A percentile compares a stretch with the other conserved stretches of the same genome.
These are phyloP conservation scores for Candida adriatica DNA, from an alignment of 805 yeast genomes.

Conservation along the genomic window DNA sequence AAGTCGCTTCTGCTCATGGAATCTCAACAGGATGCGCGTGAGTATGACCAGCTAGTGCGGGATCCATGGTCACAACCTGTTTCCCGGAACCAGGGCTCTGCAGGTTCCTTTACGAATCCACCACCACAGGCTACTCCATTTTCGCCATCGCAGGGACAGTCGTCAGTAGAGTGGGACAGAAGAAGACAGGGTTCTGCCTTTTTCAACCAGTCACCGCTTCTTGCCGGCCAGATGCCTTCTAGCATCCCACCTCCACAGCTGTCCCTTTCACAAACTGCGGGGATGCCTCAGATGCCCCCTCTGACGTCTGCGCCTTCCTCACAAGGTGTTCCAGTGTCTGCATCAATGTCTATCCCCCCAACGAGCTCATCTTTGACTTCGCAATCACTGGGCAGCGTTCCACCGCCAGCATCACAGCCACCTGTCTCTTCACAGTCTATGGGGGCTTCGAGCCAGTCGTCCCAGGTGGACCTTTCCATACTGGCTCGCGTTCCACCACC, in stretches of 20 bases:
- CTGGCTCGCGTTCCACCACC: slow-evolving; percentile 82
- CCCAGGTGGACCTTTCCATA: slow-evolving; percentile 58
- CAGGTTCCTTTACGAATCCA: not conserved
- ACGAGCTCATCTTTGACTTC: not conserved
- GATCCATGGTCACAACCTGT: slow-evolving; percentile 33
- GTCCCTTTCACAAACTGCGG: slow-evolving; percentile 12
- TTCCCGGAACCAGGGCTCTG: slow-evolving; percentile 3
- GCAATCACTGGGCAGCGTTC: slow-evolving; percentile 4
- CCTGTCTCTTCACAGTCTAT: slow-evolving; percentile 2
- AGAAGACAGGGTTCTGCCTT: slow-evolving; percentile 50
- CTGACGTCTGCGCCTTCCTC: not conserved
- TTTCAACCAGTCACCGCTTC: slow-evolving; percentile 30
- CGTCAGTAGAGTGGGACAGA: slow-evolving; percentile 39
- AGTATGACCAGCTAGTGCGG: slow-evolving; percentile 35
- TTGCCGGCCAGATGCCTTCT: slow-evolving; percentile 17
- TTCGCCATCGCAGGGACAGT: slow-evolving; percentile 30
- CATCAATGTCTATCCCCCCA: not conserved
- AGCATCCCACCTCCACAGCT: slow-evolving; percentile 20
- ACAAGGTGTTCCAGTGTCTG: no score
- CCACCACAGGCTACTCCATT: slow-evolving; percentile 11
- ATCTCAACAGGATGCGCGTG: slow-evolving; percentile 28
- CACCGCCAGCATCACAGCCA: slow-evolving; percentile 5
- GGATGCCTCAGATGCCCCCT: not conserved
- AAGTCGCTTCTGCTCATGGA: slow-evolving; percentile 37
- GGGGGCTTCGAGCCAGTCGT: slow-evolving; percentile 14